phyloP scores from a whole-genome alignment of 805 yeast genomes.

The Nakazawaea anatomiae region DNA sequence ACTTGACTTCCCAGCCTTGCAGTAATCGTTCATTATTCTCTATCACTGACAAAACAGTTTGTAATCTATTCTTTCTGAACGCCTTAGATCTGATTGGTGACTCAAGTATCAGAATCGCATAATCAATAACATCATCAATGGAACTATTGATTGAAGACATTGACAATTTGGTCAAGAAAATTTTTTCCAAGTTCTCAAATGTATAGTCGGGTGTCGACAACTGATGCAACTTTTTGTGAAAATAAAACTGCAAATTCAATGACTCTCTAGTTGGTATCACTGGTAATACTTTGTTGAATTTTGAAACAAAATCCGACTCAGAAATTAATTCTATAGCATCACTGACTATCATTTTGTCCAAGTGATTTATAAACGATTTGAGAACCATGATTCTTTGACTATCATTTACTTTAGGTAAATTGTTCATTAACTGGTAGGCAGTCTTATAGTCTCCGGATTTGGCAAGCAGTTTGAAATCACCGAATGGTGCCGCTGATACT shows the following conservation, averaged over 20 bases:
- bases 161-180: conserved; percentile 21
- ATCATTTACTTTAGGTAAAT: background rate
- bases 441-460: background rate
- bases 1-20: conserved; percentile 5
- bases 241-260: conserved; percentile 14
- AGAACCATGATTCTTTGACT: background rate
- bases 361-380: conserved; percentile 1
- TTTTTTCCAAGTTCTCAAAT: conserved; percentile 21
- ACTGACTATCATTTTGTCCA: background rate
- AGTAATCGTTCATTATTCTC: background rate
- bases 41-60: background rate
- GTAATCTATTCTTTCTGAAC: background rate
- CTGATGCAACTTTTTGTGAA: conserved; percentile 25
- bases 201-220: conserved; percentile 20
- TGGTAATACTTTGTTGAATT: background rate
- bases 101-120: conserved; percentile 29
- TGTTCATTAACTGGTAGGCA: background rate
- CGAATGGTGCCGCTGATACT: background rate
- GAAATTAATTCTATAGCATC: background rate
- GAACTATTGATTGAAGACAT: conserved; percentile 11
- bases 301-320: background rate
- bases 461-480: background rate
- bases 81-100: background rate
- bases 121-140: conserved; percentile 24
- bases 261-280: background rate